phyloP scores from a whole-genome alignment of 2,329 filamentous ascomycete genomes.

The Gaeumannomyces tritici region DNA sequence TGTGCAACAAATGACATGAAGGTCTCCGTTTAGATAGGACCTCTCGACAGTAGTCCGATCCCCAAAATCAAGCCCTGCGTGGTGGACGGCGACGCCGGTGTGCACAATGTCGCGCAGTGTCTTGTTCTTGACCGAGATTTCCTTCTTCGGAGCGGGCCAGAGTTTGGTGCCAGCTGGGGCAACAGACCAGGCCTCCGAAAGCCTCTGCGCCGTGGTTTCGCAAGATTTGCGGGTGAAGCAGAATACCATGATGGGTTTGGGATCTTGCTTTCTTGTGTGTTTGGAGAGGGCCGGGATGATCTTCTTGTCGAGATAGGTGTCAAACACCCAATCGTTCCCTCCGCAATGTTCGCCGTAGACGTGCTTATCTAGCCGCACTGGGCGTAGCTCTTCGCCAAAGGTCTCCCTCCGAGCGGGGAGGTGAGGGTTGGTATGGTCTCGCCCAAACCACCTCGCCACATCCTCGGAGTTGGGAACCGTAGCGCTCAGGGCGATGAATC shows the following conservation, averaged over 20 bases:
- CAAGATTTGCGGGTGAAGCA: slow-evolving; percentile 69
- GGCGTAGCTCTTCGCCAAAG: slow-evolving; percentile 73
- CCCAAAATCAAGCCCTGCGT: slow-evolving; percentile 58
- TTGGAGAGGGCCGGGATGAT: slow-evolving; percentile 56
- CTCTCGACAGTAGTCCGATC: slow-evolving; percentile 61
- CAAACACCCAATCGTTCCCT: slow-evolving; percentile 68
- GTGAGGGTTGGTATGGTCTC: slow-evolving; percentile 45
- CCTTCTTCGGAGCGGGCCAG: slow-evolving; percentile 51
- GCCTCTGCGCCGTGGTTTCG: slow-evolving; percentile 53
- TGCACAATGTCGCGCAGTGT: slow-evolving; percentile 44
- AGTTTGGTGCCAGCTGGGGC: slow-evolving; percentile 39
- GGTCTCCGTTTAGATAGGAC: slow-evolving; percentile 58
- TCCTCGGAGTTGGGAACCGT: slow-evolving; percentile 77
- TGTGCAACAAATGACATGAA: slow-evolving; percentile 77
- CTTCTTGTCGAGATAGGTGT: slow-evolving; percentile 56
- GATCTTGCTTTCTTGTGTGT: slow-evolving; percentile 39
- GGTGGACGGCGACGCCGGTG: slow-evolving; percentile 68
- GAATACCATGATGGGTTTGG: slow-evolving; percentile 76
- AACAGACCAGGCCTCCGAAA: slow-evolving; percentile 56
- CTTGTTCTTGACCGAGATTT: slow-evolving; percentile 42
- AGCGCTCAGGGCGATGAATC: slow-evolving; percentile 74
- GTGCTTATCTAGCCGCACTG: slow-evolving; percentile 65
- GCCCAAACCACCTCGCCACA: slow-evolving; percentile 72
- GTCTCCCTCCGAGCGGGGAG: slow-evolving; percentile 56
- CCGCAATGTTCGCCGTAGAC: slow-evolving; percentile 61